Conservation (phyloP, 2,329 filamentous ascomycete genomes). For the Trematosphaeria pertusa region DNA sequence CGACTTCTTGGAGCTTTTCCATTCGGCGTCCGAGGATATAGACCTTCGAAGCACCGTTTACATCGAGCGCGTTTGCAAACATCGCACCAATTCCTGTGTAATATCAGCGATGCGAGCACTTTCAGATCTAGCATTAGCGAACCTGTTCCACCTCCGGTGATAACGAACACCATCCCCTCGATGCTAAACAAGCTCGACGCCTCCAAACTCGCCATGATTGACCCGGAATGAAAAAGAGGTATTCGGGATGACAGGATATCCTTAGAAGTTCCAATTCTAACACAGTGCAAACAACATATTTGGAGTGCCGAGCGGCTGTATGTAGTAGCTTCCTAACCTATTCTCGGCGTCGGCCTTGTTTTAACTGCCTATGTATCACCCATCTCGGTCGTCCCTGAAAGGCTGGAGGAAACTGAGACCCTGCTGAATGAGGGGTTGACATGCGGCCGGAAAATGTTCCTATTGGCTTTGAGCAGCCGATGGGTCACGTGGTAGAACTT, state of each 20-base stretch:
- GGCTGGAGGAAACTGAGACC: not conserved
- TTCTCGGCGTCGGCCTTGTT: not conserved
- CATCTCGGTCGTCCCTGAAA: not conserved
- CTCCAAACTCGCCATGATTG: conserved; percentile 2
- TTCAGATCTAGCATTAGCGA: no score
- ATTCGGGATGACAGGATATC: not conserved
- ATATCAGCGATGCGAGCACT: no score
- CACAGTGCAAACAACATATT: no score
- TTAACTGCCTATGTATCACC: not conserved
- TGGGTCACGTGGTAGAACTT: no score
- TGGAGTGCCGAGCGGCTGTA: not conserved
- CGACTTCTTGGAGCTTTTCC: no score
- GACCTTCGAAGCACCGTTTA: no score
- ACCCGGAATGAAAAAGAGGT: not conserved
- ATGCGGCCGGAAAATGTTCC: not conserved
- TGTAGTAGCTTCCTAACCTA: not conserved
- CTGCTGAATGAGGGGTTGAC: not conserved
- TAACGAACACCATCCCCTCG: conserved; percentile 8
- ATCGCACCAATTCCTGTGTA: no score
- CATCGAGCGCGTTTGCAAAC: no score
- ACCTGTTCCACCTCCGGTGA: conserved; percentile 9
- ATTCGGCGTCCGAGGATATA: no score
- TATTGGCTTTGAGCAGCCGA: no score
- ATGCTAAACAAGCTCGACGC: conserved; percentile 7
- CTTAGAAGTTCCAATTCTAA: no score